These are phyloP conservation scores for Cunninghamia lanceolata DNA, from an alignment of 75 land plant species.

Conservation along the genomic window DNA sequence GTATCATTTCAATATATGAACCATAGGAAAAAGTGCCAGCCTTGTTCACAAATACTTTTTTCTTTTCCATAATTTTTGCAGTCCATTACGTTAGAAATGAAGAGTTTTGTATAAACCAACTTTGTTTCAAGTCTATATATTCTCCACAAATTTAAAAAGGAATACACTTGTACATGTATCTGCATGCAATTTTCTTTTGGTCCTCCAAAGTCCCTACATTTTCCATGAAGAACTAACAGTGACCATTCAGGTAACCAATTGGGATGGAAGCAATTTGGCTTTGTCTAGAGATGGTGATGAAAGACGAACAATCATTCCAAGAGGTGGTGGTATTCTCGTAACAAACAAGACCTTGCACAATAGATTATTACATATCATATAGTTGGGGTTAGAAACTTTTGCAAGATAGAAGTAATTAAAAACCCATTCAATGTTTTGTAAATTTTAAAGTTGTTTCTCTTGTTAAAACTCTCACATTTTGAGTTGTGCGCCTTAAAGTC, in stretches of 20 bases:
- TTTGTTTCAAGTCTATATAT: not conserved
- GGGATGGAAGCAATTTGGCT: conserved; percentile 47
- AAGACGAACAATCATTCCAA: conserved; percentile 40
- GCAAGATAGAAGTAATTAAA: not conserved
- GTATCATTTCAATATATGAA: not conserved
- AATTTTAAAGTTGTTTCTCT: not conserved
- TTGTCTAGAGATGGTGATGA: conserved; percentile 46
- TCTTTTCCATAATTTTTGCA: too few species aligned
- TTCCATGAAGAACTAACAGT: not conserved
- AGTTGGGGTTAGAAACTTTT: not conserved
- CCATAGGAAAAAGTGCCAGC: not conserved
- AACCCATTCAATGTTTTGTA: not conserved
- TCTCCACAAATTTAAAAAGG: not conserved
- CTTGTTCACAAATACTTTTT: not conserved
- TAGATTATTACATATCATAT: conserved; percentile 34
- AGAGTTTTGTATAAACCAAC: not conserved
- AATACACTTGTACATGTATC: not conserved
- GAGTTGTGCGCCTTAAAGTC: not conserved
- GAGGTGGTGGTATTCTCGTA: conserved; percentile 63
- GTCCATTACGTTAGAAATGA: not conserved
- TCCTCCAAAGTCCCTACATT: not conserved
- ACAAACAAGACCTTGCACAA: conserved; percentile 46
- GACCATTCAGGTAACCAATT: conserved; percentile 50
- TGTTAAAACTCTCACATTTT: not conserved
- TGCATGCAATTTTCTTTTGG: not conserved